Evolutionary conservation across 1,284 basidiomycete species (phyloP).

Genomic region (Psilocybe mexicana): DNA sequence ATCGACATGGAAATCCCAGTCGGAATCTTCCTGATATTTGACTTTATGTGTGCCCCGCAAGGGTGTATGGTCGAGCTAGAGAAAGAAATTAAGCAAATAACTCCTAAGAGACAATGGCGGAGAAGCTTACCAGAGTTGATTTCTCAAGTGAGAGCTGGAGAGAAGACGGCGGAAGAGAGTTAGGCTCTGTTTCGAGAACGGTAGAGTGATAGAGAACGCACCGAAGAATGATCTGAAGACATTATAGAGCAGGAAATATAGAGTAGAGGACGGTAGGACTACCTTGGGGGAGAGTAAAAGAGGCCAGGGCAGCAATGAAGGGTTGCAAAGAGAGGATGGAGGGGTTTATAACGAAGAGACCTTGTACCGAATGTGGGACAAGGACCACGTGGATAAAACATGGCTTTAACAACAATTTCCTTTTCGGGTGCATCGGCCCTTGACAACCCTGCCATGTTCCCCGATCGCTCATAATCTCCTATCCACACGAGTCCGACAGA

Average conservation of each 20-base stretch:
- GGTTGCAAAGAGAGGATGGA: conserved; percentile 11
- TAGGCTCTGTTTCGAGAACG: background rate
- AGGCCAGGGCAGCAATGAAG: conserved; percentile 19
- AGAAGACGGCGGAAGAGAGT: conserved; percentile 6
- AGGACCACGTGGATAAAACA: conserved; percentile 33
- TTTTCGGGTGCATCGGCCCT: conserved; percentile 22
- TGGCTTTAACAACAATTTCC: conserved; percentile 30
- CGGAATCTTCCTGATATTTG: conserved; percentile 50
- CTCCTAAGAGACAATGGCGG: background rate
- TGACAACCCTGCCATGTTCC: conserved; percentile 12
- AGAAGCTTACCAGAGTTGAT: conserved; percentile 28
- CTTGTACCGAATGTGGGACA: conserved; percentile 31
- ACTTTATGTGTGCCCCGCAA: conserved; percentile 52
- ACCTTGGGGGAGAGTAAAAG: conserved; percentile 8
- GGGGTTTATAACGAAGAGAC: conserved; percentile 26
- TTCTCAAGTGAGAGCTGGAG: conserved; percentile 33
- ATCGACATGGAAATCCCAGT: conserved; percentile 67
- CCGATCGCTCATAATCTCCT: background rate
- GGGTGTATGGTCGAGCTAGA: conserved; percentile 22
- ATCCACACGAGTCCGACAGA: background rate
- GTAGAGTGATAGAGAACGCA: conserved; percentile 20
- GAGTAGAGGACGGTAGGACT: conserved; percentile 8
- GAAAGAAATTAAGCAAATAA: conserved; percentile 1
- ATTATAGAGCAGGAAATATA: conserved; percentile 18
- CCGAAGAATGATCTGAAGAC: conserved; percentile 35